Conservation (phyloP, 2,329 filamentous ascomycete genomes). For the Blumeria graminis region DNA sequence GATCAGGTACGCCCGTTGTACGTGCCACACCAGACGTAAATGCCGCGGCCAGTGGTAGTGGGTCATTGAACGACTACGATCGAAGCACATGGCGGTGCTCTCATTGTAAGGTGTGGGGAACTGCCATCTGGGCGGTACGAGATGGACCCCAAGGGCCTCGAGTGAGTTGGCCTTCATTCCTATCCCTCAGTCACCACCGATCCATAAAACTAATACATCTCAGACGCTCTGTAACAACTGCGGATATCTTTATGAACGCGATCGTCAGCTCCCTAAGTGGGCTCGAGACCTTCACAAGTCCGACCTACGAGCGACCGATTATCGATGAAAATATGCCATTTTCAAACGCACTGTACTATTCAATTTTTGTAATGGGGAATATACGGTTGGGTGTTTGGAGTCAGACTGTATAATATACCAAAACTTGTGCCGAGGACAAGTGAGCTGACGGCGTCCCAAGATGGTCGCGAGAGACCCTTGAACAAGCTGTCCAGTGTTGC, state of each 20-base stretch:
- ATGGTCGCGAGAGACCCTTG: no score
- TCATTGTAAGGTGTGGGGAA: conserved; percentile 73
- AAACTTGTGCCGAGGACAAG: no score
- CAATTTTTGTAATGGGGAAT: not conserved
- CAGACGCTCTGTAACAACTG: conserved; percentile 79
- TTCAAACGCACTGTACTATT: no score
- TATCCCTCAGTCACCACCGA: not conserved
- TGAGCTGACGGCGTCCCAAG: no score
- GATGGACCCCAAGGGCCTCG: conserved; percentile 70
- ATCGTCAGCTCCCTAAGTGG: conserved; percentile 61
- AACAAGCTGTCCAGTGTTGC: no score
- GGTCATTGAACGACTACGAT: conserved; percentile 51
- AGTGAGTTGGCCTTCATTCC: conserved; percentile 26
- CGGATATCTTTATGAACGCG: conserved; percentile 68
- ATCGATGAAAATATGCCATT: conserved; percentile 9
- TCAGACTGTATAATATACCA: no score
- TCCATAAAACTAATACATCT: not conserved
- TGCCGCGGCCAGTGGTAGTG: conserved; percentile 34
- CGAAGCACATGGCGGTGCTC: conserved; percentile 64
- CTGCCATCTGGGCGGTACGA: conserved; percentile 80
- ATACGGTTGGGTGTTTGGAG: not conserved
- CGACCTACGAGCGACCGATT: conserved; percentile 12
- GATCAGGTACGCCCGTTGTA: conserved; percentile 39
- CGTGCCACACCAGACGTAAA: conserved; percentile 66
- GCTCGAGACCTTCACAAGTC: conserved; percentile 39